Conservation (phyloP, 2,329 filamentous ascomycete species). For the Cladosporium sp. region DNA sequence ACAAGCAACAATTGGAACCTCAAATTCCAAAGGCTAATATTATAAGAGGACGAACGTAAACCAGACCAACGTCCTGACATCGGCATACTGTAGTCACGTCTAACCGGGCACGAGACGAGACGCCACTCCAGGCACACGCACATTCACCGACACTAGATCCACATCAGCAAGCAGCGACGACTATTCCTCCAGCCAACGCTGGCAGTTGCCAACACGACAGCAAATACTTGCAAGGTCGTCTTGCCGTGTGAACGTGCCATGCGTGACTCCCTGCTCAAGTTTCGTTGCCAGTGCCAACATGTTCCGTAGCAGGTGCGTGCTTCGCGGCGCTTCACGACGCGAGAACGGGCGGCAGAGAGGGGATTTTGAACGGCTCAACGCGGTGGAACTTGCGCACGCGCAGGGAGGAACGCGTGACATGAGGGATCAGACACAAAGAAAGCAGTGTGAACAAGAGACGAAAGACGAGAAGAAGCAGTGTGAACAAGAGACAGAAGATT, state of each 20-base stretch:
- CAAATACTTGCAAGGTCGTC: background rate
- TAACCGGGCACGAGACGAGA: background rate
- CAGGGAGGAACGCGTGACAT: background rate
- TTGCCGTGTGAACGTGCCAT: conserved; percentile 11
- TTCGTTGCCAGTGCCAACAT: conserved; percentile 13
- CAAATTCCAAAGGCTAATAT: too few species aligned
- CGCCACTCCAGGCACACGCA: background rate
- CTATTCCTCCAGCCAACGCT: conserved; percentile 7
- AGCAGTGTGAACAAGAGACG: background rate
- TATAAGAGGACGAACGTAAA: too few species aligned
- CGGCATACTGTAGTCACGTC: too few species aligned
- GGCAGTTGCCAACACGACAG: conserved; percentile 13
- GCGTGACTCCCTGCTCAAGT: conserved; percentile 5
- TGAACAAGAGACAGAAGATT: background rate
- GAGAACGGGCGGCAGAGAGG: background rate
- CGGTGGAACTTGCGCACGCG: conserved; percentile 19
- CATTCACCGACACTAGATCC: background rate
- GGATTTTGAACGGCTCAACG: background rate
- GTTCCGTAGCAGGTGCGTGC: conserved; percentile 5
- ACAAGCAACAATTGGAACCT: too few species aligned
- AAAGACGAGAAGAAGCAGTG: background rate
- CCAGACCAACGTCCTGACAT: too few species aligned
- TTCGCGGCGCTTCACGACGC: conserved; percentile 10
- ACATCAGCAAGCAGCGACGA: background rate
- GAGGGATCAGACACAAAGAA: background rate